phyloP scores from a whole-genome alignment of 2,329 filamentous ascomycete species.

The Aureobasidium lini region DNA sequence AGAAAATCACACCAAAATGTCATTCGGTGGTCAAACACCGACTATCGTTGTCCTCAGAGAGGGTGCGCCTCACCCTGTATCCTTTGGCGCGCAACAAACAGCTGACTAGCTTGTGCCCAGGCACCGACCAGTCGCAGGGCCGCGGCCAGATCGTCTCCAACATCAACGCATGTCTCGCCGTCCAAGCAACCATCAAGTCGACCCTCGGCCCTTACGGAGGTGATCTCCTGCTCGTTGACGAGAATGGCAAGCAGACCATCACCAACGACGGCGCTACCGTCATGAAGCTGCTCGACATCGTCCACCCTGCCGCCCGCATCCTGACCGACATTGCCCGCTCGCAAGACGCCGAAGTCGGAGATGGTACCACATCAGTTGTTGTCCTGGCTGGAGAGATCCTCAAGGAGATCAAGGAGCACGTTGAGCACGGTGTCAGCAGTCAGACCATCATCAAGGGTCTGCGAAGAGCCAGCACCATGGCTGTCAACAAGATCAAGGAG shows the following conservation, averaged over 20 bases:
- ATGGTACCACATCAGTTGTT: conserved; percentile 95
- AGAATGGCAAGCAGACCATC: conserved; percentile 92
- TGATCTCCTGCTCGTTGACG: conserved; percentile 90
- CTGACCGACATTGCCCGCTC: conserved; percentile 97
- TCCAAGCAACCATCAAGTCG: conserved; percentile 91
- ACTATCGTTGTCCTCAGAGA: conserved; percentile 98
- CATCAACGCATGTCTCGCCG: conserved; percentile 95
- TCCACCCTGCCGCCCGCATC: conserved; percentile 93
- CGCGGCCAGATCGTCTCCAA: conserved; percentile 96
- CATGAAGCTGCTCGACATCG: conserved; percentile 99
- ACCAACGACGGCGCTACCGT: conserved; percentile 98
- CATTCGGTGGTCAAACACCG: conserved; percentile 93
- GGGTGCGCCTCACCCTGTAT: conserved; percentile 52
- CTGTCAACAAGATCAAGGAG: conserved; percentile 98
- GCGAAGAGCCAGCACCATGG: conserved; percentile 77
- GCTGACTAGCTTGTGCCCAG: conserved; percentile 39
- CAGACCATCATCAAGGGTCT: conserved; percentile 97
- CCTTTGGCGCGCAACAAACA: conserved; percentile 1
- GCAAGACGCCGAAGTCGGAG: conserved; percentile 97
- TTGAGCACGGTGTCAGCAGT: conserved; percentile 93
- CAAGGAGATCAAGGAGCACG: conserved; percentile 92
- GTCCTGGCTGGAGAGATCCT: conserved; percentile 95
- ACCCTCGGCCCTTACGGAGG: conserved; percentile 95
- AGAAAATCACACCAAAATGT: conserved; percentile 50
- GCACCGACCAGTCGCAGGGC: conserved; percentile 94